Evolutionary conservation across 805 yeast species (phyloP), one percentile per base, ranked within the genome.

Genomic region (Candida andamanensis): DNA sequence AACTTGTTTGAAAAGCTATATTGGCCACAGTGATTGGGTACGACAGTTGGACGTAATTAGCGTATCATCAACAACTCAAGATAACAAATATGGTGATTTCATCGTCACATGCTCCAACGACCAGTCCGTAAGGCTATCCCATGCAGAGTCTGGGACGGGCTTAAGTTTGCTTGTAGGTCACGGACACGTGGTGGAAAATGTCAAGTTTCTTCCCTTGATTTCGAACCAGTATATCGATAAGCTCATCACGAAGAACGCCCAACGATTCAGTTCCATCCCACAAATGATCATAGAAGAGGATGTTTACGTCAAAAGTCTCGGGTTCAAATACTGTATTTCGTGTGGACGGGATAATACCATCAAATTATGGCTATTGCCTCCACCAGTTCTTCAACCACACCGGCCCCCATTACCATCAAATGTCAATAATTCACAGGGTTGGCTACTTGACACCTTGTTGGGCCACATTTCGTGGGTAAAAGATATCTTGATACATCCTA

Each of bases 401-500:
- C 54, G 76, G 16, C 58, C 67, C 14, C 81, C 83, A 6, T 57
- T 73, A 25, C 83, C 86, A 0, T 57, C 76, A 0, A 47, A 50
- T 18, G 42, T 52, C 15, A 55, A 72, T 14, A 71, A 77, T 45
- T 76, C 83, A 1, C 74, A 78, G 29, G 90, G 84, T 2, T 69
- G 65, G 45, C 58, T 74, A 16, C 46, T 85, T 1, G 63, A 68
- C 15, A 76, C 77, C 13, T 58, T 85, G 8, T 47, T 58, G 5
- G 96, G 92, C 2, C 97, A 89, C 55, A 75, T 76, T 30, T 83
- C 92, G 7, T 89, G 97, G 97, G 82, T 90, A 1, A 74, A 81
- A 39, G 72, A 77, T 6, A 46, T 87, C 5, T 61, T 63, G 7
- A 58, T 82, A 29, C 95, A 86, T 55, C 95, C 95, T 2, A 76